Base-by-base conservation (phyloP, 75 land plant species). In the Cryptomeria japonica region DNA sequence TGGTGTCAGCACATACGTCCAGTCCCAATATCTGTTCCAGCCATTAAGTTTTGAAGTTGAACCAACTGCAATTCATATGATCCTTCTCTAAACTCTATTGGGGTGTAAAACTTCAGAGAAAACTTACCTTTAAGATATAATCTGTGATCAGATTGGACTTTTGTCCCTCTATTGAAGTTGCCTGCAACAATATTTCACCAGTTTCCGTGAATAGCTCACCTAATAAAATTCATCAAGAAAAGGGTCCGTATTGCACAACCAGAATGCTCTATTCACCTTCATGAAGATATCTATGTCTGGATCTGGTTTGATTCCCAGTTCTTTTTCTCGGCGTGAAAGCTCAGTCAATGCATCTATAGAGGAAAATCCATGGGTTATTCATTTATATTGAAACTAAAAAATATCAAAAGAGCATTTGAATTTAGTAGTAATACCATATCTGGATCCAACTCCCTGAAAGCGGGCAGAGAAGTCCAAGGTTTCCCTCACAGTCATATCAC, bases 231-330 rank as follows among this genome's bases (percentile, higher is more conserved):
- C 13, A 73, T 8, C 7, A 73, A 31, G 12, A 31, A 3, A 32
- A 73, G 14, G 11, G 7, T 31, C 11, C 5, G 28, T 11, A 32
- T 34, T 31, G 11, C 4, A n/a, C 2, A 31, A 31, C 11, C 10
- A 13, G 36, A 73, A 34, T 61, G 39, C 8, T 36, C 1, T 2
- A 53, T 75, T 6, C 28, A 91, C 95, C 92, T 95, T 95, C 95
- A 95, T 92, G 90, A 88, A 93, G 28, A 93, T 77, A 90, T 95
- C 96, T 86, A 92, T 86, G 53, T 95, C 96, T n/a, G 91, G 91
- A 41, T 95, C 96, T 14, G 96, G 96, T 56, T 90, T 87, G 70
- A 95, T 89, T 36, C 92, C 90, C 8, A 88, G 89, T 46, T 84
- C 91, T 87, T 95, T 95, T 55, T 95, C 96, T 88, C 94, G 88